Evolutionary conservation across 1,139 yeast genomes (phyloP), one percentile per base, ranked within the genome.

Genomic region (Geotrichum phurueaensis): DNA sequence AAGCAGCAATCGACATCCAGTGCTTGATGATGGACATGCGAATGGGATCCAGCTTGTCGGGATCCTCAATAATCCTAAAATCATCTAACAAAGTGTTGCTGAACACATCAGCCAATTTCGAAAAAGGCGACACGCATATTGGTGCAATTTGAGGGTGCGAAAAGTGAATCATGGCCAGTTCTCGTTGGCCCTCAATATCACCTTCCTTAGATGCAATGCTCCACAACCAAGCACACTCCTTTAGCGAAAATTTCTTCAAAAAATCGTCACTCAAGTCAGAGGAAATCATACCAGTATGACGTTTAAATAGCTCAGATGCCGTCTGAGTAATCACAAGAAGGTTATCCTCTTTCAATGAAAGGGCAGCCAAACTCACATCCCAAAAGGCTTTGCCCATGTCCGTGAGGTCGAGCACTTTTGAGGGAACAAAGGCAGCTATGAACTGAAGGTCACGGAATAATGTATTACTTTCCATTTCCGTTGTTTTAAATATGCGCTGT

Each of bases 341-440:
- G 2, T 70, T 71, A 43, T 72, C 73, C 50, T 73, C 74, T 59
- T 74, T 68, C 53, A 74, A 65, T 15, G 74, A 69, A 56, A 68
- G 62, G 0, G 76, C 76, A 1, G 76, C 78, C 52, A 73, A 67
- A 50, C 74, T 69, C 43, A 74, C 76, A 56, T 74, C 77, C 72
- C 76, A 73, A 59, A 75, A 75, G 13, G 75, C 73, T 60, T 71
- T 71, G 50, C 75, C 75, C 51, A 66, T 65, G 52, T 71, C 74
- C 3, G 72, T 71, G 63, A 67, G 57, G 53, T 73, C 76, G 43
- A 74, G 65, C 31, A 69, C 67, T 12, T 63, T 63, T 2, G 74
- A 67, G 1, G 76, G 74, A 6, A 73, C 74, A 63, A 74, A 70
- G 13, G 76, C 69, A 1, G 76, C 71, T 54, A 75, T 70, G 33